phyloP scores from a whole-genome alignment of 2,329 filamentous ascomycete species.

The Ophiostoma tasmaniense region DNA sequence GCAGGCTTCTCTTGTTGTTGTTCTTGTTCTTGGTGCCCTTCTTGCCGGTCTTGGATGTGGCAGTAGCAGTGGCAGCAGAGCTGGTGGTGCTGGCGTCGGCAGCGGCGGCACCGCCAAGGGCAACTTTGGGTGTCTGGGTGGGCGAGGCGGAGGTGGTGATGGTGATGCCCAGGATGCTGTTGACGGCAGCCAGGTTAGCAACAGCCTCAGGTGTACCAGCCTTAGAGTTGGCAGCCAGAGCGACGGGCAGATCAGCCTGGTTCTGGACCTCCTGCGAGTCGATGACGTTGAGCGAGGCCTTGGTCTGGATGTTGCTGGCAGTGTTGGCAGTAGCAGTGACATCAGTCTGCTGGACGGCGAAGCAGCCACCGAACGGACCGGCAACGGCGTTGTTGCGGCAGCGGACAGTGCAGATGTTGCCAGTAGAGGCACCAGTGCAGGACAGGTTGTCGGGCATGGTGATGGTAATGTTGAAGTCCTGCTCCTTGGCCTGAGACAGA shows the following conservation, averaged over 20 bases:
- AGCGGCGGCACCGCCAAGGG: not conserved
- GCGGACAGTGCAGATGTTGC: slow-evolving; percentile 50
- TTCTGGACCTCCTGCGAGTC: slow-evolving; percentile 42
- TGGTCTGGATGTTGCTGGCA: slow-evolving; percentile 34
- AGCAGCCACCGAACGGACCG: slow-evolving; percentile 41
- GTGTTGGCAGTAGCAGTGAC: slow-evolving; percentile 34
- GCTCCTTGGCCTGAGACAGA: slow-evolving; percentile 21
- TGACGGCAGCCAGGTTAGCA: slow-evolving; percentile 7
- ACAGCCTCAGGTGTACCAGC: not conserved
- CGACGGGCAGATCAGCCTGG: slow-evolving; percentile 32
- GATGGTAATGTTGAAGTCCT: slow-evolving; percentile 43
- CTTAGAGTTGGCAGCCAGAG: slow-evolving; percentile 11
- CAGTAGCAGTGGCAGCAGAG: not conserved
- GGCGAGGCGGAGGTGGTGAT: slow-evolving; percentile 9
- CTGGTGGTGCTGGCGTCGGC: not conserved
- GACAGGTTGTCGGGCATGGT: slow-evolving; percentile 41
- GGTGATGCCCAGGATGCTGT: slow-evolving; percentile 8
- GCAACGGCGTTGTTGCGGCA: slow-evolving; percentile 48
- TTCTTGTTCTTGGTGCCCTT: slow-evolving; percentile 6
- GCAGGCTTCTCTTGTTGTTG: not conserved
- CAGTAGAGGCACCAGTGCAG: slow-evolving; percentile 47
- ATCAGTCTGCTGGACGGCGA: slow-evolving; percentile 49
- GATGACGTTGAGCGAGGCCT: slow-evolving; percentile 33
- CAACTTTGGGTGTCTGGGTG: slow-evolving; percentile 7
- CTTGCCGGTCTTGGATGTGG: not conserved